A percentile compares a stretch with the other conserved stretches of the same genome.
phyloP scores from a whole-genome alignment of 352 stramenopile species.

The Pythium guiyangense region DNA sequence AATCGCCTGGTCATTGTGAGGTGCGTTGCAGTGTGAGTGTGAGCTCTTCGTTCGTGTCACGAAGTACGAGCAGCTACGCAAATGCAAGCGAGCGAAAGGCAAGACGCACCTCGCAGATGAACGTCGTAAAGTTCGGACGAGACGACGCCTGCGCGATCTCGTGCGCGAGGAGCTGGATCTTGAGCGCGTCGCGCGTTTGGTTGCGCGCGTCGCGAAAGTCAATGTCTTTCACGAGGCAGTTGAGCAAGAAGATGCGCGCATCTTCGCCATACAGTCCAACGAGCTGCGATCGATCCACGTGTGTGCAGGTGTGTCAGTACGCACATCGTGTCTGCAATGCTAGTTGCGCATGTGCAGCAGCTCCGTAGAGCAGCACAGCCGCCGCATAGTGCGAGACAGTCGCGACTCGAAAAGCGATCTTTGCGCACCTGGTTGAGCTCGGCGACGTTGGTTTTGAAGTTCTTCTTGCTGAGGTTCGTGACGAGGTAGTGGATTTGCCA shows the following conservation, averaged over 20 bases:
- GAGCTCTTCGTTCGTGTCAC: not conserved
- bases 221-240: conserved; percentile 89
- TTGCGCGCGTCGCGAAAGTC: conserved; percentile 84
- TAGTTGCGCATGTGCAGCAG: too few species aligned
- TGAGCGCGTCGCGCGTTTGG: conserved; percentile 83
- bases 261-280: conserved; percentile 91
- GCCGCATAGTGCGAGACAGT: not conserved
- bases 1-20: conserved; percentile 35
- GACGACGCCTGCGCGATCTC: conserved; percentile 87
- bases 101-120: conserved; percentile 70
- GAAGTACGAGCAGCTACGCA: not conserved
- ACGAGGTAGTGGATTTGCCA: conserved; percentile 94
- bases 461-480: conserved; percentile 92
- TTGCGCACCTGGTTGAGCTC: conserved; percentile 88
- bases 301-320: not conserved
- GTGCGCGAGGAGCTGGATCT: conserved; percentile 88
- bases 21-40: not conserved
- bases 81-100: not conserved
- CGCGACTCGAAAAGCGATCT: not conserved
- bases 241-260: conserved; percentile 87
- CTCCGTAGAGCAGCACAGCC: not conserved
- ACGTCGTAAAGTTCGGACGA: conserved; percentile 88
- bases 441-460: conserved; percentile 91
- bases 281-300: conserved; percentile 36
- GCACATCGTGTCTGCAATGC: not conserved